phyloP scores from a whole-genome alignment of 2,329 filamentous ascomycete genomes.

The Aaosphaeria arxii region DNA sequence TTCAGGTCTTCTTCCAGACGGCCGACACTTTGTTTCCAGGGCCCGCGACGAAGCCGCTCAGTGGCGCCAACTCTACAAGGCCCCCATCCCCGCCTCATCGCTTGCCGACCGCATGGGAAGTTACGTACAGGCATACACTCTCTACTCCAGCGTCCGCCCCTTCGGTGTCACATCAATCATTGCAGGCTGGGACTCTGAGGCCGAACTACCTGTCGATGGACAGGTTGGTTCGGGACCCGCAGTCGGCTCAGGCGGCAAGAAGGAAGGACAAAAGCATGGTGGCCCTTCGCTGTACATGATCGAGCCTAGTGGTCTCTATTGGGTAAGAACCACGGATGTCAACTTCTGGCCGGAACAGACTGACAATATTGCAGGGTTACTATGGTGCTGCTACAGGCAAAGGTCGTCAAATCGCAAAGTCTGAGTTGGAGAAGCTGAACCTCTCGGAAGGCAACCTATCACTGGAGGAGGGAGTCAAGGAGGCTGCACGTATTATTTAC shows the following conservation, averaged over 20 bases:
- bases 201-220: conserved; percentile 81
- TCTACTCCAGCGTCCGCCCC: conserved; percentile 93
- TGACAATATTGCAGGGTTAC: conserved; percentile 63
- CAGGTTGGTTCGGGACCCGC: conserved; percentile 81
- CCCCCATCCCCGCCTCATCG: conserved; percentile 82
- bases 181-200: conserved; percentile 88
- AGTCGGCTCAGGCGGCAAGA: conserved; percentile 80
- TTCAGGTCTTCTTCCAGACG: conserved; percentile 91
- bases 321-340: conserved; percentile 52
- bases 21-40: conserved; percentile 89
- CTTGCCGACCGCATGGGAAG: conserved; percentile 91
- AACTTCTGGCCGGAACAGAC: too few species aligned
- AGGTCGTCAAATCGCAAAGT: conserved; percentile 93
- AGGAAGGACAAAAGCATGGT: conserved; percentile 70
- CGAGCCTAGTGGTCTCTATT: conserved; percentile 94
- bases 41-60: conserved; percentile 88
- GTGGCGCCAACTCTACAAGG: conserved; percentile 94
- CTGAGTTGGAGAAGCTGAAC: conserved; percentile 96
- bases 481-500: conserved; percentile 96
- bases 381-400: conserved; percentile 97
- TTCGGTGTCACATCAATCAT: conserved; percentile 96
- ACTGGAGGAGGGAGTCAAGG: conserved; percentile 85
- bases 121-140: conserved; percentile 95
- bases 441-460: conserved; percentile 73
- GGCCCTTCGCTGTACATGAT: conserved; percentile 98